Conservation (phyloP, 2,329 filamentous ascomycete species). For the Calonectria hongkongensis region DNA sequence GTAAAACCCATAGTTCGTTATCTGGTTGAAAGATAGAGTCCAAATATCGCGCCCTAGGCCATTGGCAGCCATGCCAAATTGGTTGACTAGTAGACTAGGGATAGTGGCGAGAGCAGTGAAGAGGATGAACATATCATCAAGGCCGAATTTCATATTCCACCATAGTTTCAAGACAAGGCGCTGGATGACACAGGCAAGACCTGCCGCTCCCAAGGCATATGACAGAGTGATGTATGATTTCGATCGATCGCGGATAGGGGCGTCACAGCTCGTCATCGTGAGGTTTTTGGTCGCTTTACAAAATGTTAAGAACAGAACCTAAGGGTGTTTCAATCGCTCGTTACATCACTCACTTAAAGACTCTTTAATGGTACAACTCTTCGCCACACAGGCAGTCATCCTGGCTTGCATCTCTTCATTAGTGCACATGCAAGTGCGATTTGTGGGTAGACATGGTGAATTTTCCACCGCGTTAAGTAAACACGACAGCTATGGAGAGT, state of each 20-base stretch:
- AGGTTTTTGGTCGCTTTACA: background rate
- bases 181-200: background rate
- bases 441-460: background rate
- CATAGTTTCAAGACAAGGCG: background rate
- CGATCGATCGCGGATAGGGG: constrained; percentile 3
- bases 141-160: background rate
- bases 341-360: background rate
- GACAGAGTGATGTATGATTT: background rate
- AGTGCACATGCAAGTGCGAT: constrained; percentile 3
- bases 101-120: background rate
- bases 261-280: background rate
- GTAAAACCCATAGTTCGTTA: constrained; percentile 5
- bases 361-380: background rate
- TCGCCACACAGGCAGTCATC: background rate
- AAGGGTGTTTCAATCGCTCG: accelerated
- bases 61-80: constrained; percentile 25
- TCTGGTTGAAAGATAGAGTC: constrained; percentile 25
- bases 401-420: background rate
- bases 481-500: background rate
- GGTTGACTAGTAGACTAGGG: background rate
- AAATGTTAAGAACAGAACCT: background rate
- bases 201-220: background rate
- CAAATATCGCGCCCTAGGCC: constrained; percentile 39
- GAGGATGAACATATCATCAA: background rate
- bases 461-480: background rate